A percentile compares a stretch with the other conserved stretches of the same genome.
These are phyloP conservation scores for Aspergillus sclerotiicarbonarius DNA, from an alignment of 495 filamentous ascomycete genomes.

Conservation along the genomic window DNA sequence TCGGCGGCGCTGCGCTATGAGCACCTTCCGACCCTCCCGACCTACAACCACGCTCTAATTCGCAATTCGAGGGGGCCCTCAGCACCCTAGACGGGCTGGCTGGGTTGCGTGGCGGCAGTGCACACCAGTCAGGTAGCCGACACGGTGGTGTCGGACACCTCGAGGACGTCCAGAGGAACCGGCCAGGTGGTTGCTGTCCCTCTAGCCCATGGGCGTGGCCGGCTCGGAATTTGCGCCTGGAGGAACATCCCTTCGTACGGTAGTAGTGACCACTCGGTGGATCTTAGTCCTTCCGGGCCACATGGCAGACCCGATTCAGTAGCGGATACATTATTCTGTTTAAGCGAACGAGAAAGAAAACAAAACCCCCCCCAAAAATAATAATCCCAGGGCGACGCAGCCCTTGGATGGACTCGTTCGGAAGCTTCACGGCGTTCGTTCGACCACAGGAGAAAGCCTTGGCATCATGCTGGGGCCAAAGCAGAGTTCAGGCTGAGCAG, in stretches of 20 bases:
- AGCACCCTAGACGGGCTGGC: constrained; percentile 13
- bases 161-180: background rate
- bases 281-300: constrained; percentile 18
- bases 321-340: background rate
- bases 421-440: background rate
- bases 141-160: background rate
- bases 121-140: constrained; percentile 1
- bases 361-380: too few relatives aligned
- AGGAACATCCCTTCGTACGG: constrained; percentile 1
- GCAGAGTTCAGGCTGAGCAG: background rate
- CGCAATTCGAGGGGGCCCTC: constrained; percentile 16
- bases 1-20: constrained; percentile 20
- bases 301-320: constrained; percentile 15
- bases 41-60: constrained; percentile 23
- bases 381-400: background rate
- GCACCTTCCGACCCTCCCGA: constrained; percentile 23
- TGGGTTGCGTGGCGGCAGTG: constrained; percentile 7
- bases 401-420: background rate
- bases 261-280: constrained; percentile 3
- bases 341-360: background rate
- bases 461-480: background rate
- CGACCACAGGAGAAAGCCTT: background rate
- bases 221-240: background rate
- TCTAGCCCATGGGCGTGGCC: background rate
- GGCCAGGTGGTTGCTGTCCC: constrained; percentile 1